Evolutionary conservation across 768 basidiomycete species (phyloP).

Genomic region (Pisolithus marmoratus): DNA sequence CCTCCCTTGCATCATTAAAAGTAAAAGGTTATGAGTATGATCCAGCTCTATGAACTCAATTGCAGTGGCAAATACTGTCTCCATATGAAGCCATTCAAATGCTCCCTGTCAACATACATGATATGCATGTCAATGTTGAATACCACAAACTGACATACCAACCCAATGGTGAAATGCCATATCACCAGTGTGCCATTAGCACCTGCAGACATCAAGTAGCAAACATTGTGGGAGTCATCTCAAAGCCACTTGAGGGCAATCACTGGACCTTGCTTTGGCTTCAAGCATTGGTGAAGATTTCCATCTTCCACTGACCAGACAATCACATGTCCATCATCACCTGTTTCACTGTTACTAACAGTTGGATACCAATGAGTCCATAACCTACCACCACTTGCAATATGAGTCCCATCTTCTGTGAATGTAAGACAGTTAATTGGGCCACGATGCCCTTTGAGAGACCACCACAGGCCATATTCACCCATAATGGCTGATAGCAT

Average conservation of each 20-base stretch:
- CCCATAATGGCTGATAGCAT: neutral
- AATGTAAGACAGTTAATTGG: neutral
- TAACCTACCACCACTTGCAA: constrained; percentile 1
- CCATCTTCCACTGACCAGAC: neutral
- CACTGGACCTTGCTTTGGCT: constrained; percentile 3
- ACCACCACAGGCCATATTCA: neutral
- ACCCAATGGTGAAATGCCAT: neutral
- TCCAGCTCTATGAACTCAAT: neutral
- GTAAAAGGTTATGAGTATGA: neutral
- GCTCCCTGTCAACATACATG: neutral
- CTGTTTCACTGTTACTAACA: neutral
- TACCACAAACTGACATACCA: neutral
- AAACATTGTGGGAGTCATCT: too few relatives aligned
- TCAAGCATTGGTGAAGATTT: neutral
- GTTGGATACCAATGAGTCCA: neutral
- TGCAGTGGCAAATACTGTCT: neutral
- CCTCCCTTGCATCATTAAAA: neutral
- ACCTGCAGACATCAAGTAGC: neutral
- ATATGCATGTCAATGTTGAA: neutral
- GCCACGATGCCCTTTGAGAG: neutral
- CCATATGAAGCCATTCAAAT: neutral
- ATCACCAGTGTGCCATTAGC: constrained; percentile 2
- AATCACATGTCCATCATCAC: constrained; percentile 1
- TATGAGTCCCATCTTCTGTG: neutral
- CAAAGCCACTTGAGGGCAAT: neutral